A percentile compares a stretch with the other conserved stretches of the same genome.
Evolutionary conservation across 148 eudicot species (phyloP).

Genomic region (Rhododendron henanense): DNA sequence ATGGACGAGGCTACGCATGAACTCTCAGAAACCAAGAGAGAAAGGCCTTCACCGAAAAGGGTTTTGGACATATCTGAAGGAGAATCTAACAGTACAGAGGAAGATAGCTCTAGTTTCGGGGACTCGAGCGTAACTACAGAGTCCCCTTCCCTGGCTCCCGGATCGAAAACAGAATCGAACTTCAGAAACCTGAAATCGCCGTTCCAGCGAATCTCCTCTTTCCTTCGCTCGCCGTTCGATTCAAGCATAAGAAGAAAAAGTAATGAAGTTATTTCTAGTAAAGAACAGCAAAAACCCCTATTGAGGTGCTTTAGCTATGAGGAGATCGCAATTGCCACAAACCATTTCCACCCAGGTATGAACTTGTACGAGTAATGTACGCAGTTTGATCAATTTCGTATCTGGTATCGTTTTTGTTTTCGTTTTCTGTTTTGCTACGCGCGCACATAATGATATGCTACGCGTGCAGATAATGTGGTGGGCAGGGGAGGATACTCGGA

Average conservation of each 20-base stretch:
- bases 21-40: conserved; percentile 7
- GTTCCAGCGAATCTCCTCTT: conserved; percentile 51
- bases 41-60: conserved; percentile 59
- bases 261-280: conserved; percentile 5
- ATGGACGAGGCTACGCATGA: not conserved
- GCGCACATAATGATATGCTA: conserved; percentile 32
- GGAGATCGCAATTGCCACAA: conserved; percentile 71
- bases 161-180: conserved; percentile 9
- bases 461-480: conserved; percentile 60
- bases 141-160: conserved; percentile 11
- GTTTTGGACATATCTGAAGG: conserved; percentile 42
- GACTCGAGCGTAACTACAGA: conserved; percentile 34
- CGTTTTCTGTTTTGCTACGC: not conserved
- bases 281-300: conserved; percentile 39
- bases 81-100: conserved; percentile 43
- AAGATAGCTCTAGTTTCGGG: conserved; percentile 46
- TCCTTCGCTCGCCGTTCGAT: conserved; percentile 42
- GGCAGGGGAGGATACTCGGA: conserved; percentile 94
- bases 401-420: not conserved
- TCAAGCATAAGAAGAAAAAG: conserved; percentile 22
- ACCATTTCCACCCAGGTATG: conserved; percentile 59
- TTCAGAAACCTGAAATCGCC: conserved; percentile 32
- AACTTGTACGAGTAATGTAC: not conserved
- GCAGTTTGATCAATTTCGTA: not conserved
- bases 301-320: conserved; percentile 70